phyloP scores from a whole-genome alignment of 176 grass and related monocot species.

The Oryza punctata region DNA sequence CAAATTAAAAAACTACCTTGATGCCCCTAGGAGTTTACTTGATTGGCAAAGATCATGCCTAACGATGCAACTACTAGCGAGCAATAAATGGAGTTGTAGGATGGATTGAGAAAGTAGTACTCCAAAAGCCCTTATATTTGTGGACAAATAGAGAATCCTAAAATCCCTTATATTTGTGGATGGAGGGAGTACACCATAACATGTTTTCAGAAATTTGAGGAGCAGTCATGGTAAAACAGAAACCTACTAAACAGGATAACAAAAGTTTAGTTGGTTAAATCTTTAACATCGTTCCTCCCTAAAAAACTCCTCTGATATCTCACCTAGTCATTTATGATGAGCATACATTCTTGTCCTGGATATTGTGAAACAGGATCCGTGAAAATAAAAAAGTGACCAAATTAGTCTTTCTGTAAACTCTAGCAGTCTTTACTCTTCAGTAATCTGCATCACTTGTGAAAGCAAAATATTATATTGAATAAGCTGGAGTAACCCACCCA shows the following conservation, averaged over 20 bases:
- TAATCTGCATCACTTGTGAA: neutral
- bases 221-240: neutral
- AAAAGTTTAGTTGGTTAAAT: neutral
- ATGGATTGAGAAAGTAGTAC: no score
- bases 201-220: slow-evolving; percentile 14
- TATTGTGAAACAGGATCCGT: slow-evolving; percentile 12
- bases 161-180: no score
- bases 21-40: no score
- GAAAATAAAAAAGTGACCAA: neutral
- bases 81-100: no score
- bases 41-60: no score
- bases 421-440: neutral
- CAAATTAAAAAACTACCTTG: no score
- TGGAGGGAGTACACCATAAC: neutral
- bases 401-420: slow-evolving; percentile 2
- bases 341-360: slow-evolving; percentile 4
- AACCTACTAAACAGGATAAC: slow-evolving; percentile 20
- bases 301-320: slow-evolving; percentile 1
- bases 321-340: neutral
- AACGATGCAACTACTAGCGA: no score
- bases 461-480: neutral
- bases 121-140: no score
- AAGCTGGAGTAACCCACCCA: slow-evolving; percentile 2
- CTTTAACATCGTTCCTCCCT: neutral
- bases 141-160: no score